Conservation (phyloP, 345 rosid species). For the Euphorbia lathyris region DNA sequence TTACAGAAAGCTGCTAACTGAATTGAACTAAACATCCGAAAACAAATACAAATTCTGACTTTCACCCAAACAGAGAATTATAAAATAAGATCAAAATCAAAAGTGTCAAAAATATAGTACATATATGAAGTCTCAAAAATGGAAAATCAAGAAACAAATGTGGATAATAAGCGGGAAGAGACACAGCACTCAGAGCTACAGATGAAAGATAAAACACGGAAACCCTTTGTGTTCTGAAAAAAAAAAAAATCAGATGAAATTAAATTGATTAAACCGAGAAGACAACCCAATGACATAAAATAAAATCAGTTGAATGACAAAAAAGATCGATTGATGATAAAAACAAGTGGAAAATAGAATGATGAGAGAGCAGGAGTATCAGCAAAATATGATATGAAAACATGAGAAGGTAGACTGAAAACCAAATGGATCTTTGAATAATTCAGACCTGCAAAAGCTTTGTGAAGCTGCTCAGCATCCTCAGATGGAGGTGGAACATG, state of each 20-base stretch:
- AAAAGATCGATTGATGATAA: no score
- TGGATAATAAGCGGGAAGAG: background rate
- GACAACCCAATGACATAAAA: no score
- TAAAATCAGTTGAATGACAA: no score
- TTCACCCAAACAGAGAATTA: background rate
- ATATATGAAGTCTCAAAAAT: background rate
- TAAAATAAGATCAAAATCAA: background rate
- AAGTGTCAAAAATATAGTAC: background rate
- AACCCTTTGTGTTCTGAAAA: no score
- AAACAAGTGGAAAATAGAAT: no score
- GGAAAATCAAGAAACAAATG: constrained; percentile 3
- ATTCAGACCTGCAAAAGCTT: constrained; percentile 80
- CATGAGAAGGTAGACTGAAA: no score
- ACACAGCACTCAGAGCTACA: background rate
- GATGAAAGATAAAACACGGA: constrained; percentile 3
- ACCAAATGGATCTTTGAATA: no score
- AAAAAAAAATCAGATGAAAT: background rate
- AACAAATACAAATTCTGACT: background rate
- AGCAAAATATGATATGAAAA: no score
- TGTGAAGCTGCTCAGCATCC: constrained; percentile 84
- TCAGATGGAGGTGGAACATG: constrained; percentile 66
- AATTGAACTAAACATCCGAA: background rate
- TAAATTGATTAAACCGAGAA: background rate
- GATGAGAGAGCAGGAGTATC: no score
- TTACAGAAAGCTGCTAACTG: background rate